Base-by-base conservation (phyloP, 2,329 filamentous ascomycete genomes). In the Fusarium keratoplasticum region DNA sequence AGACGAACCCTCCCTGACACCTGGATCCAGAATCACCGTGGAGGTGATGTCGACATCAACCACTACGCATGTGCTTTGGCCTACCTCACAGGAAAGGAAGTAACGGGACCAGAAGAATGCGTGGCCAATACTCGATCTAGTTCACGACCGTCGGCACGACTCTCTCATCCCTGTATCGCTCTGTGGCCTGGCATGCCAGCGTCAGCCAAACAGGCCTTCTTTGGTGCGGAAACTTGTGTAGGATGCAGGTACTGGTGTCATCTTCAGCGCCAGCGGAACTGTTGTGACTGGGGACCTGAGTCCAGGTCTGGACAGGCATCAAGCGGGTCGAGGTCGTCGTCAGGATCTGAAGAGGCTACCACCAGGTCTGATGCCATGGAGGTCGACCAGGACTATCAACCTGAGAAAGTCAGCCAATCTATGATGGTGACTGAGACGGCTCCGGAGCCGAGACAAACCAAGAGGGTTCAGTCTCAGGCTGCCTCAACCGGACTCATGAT, bases 51-150 rank as follows among this genome's bases (percentile, higher is more conserved):
- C 4, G 76, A 78, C 8, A 6, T 64, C 0, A 62, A 47, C 1
- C 68, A 76, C 20, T 83, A 81, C 60, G 75, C 81, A 18, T 78
- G 75, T 54, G 79, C 78, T 5, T 33, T 83, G 6, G 81, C 81
- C 6, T 84, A 80, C 55, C 52, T 83, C 1, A 77, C 78, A 0
- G 82, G 82, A 1, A 74, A 69, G 1, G 77, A 71, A 29, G 68
- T 82, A 5, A 69, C 64, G 14, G 79, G 76, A 4, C 11, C 36
- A 1, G 71, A 66, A 1, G 63, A 70, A 44, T 80, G 79, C 16
- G 67, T 27, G 10, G 72, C 64, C 1, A 76, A 72, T 44, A 27
- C 3, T 25, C 47, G 42, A 18, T 38, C 20, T 11, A 61, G 13
- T 16, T 50, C 40, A 4, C 68, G 62, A 6, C 62, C 59, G 3